phyloP scores from a whole-genome alignment of 768 basidiomycete genomes.

The Tricholomella constricta region DNA sequence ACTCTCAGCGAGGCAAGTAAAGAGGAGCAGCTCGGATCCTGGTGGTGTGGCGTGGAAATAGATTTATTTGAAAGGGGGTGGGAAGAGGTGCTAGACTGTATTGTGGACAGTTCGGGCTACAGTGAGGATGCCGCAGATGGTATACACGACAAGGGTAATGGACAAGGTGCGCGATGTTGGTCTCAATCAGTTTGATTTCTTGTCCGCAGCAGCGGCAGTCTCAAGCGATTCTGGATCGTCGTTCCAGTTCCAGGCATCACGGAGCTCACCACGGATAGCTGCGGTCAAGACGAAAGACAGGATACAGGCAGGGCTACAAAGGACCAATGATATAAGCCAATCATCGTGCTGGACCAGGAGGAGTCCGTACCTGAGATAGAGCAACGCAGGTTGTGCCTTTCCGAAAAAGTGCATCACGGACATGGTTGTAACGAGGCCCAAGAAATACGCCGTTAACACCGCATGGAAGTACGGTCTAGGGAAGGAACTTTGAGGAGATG shows the following conservation, averaged over 20 bases:
- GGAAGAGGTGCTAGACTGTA: not conserved
- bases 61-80: not conserved
- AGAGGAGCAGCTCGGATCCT: too few species aligned
- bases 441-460: constrained; percentile 67
- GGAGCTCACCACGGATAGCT: constrained; percentile 65
- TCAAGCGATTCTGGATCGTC: constrained; percentile 43
- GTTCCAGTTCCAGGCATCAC: constrained; percentile 69
- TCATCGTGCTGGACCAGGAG: not conserved
- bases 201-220: constrained; percentile 7
- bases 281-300: constrained; percentile 65
- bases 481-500: constrained; percentile 39
- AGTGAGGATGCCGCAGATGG: not conserved
- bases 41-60: not conserved
- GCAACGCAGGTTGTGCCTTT: constrained; percentile 85
- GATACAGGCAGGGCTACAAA: constrained; percentile 71
- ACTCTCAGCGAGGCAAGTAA: too few species aligned
- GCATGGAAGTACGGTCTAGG: constrained; percentile 77
- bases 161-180: not conserved
- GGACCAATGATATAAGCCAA: not conserved
- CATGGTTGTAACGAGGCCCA: constrained; percentile 78
- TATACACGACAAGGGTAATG: not conserved
- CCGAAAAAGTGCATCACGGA: constrained; percentile 77
- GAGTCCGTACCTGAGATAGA: constrained; percentile 80
- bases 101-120: not conserved
- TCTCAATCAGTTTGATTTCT: constrained; percentile 10